Base-by-base conservation (phyloP, 2,329 filamentous ascomycete species). In the Apiospora rasikravindrae region DNA sequence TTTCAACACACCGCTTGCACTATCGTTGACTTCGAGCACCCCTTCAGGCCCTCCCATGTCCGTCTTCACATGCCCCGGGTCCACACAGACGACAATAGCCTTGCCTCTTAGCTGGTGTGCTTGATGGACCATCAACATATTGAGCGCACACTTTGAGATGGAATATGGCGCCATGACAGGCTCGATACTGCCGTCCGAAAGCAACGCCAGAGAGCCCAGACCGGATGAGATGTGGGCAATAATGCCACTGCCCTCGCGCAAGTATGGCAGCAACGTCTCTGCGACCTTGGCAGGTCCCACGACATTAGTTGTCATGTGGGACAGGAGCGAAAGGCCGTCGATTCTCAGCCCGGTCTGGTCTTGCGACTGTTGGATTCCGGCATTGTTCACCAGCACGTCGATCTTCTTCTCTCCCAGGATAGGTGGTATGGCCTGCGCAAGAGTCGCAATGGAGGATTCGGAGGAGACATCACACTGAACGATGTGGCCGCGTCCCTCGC, bases 301-400 rank as follows among this genome's bases (percentile, higher is more conserved):
- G 29, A 64, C 57, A n/a, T 64, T 64, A 4, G 57, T 64, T 33
- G 33, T 64, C 57, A 64, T 24, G 22, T 64, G 57, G 33, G 57
- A 22, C 40, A 64, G 22, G 33, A 64, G 57, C 57, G 57, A 64
- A 11, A 19, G 19, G 22, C 57, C 33, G 57, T 64, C 33, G 29
- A 64, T 2, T 0, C 40, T 40, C 19, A 64, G 57, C n/a, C 33
- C 57, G 13, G 29, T 40, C 33, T 40, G 57, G 22, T 19, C 33
- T n/a, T 64, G 29, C 4, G 57, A 64, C 19, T 64, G 29, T 8
- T 40, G 57, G 19, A 64, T 64, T 14, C 82, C 83, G 1, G 83
- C 82, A 44, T 85, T 85, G 77, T 81, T 82, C 71, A 84, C 73
- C n/a, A 85, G 76, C 4, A 84, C 75, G 73, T 85, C 83, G 4